Conservation (phyloP, 83 land plant species). For the Thuja plicata region DNA sequence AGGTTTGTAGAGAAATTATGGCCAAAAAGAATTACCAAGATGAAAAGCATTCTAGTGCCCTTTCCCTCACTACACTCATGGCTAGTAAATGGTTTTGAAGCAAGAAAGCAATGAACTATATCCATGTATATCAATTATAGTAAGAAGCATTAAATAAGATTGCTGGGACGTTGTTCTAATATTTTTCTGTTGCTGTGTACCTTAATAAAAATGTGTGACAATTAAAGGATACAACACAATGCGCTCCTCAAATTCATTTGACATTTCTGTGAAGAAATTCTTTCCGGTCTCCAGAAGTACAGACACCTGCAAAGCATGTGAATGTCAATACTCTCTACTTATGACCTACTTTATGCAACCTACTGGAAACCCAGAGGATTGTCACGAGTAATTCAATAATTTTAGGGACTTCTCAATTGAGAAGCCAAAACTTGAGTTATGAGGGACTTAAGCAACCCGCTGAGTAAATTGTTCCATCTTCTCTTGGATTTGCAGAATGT, state of each 20-base stretch:
- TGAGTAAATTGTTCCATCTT: conserved; percentile 17
- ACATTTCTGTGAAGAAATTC: conserved; percentile 10
- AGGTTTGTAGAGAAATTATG: no score
- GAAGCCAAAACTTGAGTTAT: neutral
- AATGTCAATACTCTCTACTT: neutral
- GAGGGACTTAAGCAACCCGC: neutral
- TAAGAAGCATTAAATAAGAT: neutral
- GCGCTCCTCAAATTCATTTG: conserved; percentile 16
- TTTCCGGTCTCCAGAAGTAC: conserved; percentile 9
- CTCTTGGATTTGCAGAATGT: conserved; percentile 14
- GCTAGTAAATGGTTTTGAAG: neutral
- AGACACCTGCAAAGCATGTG: conserved; percentile 12
- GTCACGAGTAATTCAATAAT: neutral
- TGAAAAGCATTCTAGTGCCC: no score
- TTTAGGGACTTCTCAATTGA: neutral
- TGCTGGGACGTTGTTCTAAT: neutral
- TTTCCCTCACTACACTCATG: no score
- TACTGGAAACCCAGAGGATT: neutral
- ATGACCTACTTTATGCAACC: neutral
- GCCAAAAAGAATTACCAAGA: no score
- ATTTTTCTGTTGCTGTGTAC: neutral
- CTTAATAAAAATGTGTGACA: neutral
- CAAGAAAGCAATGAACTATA: neutral
- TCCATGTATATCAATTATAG: neutral
- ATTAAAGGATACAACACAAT: neutral